Conservation (phyloP, 495 filamentous ascomycete species). For the Penicillium chermesinum region DNA sequence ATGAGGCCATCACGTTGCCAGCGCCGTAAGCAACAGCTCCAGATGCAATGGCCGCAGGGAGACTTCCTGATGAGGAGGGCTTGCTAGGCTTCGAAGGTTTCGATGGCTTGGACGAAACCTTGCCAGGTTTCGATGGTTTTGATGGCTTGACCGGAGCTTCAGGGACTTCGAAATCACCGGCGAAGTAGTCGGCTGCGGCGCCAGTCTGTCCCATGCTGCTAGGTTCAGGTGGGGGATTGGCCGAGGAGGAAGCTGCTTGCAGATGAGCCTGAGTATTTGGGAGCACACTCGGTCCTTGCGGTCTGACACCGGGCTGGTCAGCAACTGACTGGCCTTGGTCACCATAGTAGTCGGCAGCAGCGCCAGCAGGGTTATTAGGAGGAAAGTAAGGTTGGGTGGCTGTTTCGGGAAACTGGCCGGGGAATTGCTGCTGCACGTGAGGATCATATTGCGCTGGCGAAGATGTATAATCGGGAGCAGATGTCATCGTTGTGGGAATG, state of each 20-base stretch:
- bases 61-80: slow-evolving; percentile 20
- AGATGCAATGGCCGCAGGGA: slow-evolving; percentile 18
- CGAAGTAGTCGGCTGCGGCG: slow-evolving; percentile 48
- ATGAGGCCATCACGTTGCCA: slow-evolving; percentile 15
- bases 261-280: slow-evolving; percentile 46
- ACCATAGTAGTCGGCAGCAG: slow-evolving; percentile 63
- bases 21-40: slow-evolving; percentile 27
- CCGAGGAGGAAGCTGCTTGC: slow-evolving; percentile 43
- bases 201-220: slow-evolving; percentile 46
- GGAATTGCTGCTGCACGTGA: slow-evolving; percentile 55
- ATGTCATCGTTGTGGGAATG: slow-evolving; percentile 30
- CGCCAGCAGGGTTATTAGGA: slow-evolving; percentile 49
- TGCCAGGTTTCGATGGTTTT: slow-evolving; percentile 24
- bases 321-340: slow-evolving; percentile 60
- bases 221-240: slow-evolving; percentile 48
- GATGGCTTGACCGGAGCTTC: slow-evolving; percentile 16
- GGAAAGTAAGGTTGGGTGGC: slow-evolving; percentile 47
- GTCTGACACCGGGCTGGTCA: slow-evolving; percentile 56
- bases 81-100: slow-evolving; percentile 27
- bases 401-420: slow-evolving; percentile 48
- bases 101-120: slow-evolving; percentile 11
- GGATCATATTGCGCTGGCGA: slow-evolving; percentile 37
- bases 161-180: slow-evolving; percentile 16
- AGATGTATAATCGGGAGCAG: slow-evolving; percentile 12
- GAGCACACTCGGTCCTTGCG: slow-evolving; percentile 48